Evolutionary conservation across 2,329 filamentous ascomycete species (phyloP), one percentile per base, ranked within the genome.

Genomic region (Cladosporium sp.): DNA sequence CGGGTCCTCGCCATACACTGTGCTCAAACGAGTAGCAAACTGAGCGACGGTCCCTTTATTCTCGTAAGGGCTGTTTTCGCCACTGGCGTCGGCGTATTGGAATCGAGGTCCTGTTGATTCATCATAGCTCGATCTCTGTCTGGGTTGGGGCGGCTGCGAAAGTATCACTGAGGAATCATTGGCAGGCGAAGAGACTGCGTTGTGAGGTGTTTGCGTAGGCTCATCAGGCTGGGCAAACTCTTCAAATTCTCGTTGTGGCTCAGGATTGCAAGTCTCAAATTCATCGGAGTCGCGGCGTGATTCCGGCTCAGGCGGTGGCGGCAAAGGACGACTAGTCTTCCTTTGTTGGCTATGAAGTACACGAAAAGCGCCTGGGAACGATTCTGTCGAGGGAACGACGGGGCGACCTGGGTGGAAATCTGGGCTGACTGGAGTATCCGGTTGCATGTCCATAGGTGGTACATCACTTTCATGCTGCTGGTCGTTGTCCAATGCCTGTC

Each of bases 1-100:
- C 36, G 43, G 11, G 30, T 58, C 59, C 39, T 43, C 56, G 39
- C 61, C 58, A 15, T 55, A 55, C 4, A 64, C 63, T 9, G 59
- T 62, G 52, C 61, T 63, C 19, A 65, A 48, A 7, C 62, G 55
- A 2, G 58, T 56, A 7, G 57, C 56, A 41, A 58, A 57, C 6
- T 60, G 56, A 5, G 54, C 30, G 12, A 60, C 38, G 8, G 48
- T 50, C 12, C 49, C 41, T 29, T 50, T 47, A 19, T 54, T 50
- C 5, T 56, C 54, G 27, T 55, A 55, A 1, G 64, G 61, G 43
- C 56, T 62, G 11, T 27, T 27, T 27, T 27, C 22, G 9, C 4
- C 22, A 27, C 22, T 27, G 22, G 22, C 4, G 9, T 27, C 22
- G 5, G 22, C 22, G 22, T 27, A 27, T 9, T 27, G 22, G 22